These are phyloP conservation scores for Colletotrichum truncatum DNA, from an alignment of 2,329 filamentous ascomycete genomes.

Conservation along the genomic window DNA sequence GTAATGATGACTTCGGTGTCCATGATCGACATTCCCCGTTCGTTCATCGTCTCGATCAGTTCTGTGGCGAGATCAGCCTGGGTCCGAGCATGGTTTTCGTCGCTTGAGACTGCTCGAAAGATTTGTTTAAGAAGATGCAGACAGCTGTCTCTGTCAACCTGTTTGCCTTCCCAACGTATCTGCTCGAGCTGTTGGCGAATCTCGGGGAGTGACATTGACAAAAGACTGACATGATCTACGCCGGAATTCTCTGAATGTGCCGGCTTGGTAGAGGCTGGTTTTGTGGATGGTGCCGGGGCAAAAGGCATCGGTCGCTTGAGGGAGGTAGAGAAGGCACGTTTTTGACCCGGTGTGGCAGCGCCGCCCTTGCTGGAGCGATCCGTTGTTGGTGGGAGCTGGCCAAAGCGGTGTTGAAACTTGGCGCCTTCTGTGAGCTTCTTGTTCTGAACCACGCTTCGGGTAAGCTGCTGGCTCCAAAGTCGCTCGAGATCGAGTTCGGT, in stretches of 20 bases:
- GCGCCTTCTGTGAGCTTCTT: constrained; percentile 28
- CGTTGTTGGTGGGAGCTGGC: constrained; percentile 19
- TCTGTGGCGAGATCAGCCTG: constrained; percentile 51
- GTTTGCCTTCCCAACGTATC: constrained; percentile 47
- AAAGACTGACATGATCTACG: background rate
- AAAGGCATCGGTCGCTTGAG: constrained; percentile 34
- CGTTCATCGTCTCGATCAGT: constrained; percentile 54
- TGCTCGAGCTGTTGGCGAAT: constrained; percentile 43
- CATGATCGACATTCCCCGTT: constrained; percentile 53
- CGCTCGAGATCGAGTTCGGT: constrained; percentile 62
- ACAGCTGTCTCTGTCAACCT: constrained; percentile 45
- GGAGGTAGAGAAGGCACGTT: constrained; percentile 44
- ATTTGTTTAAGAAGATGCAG: constrained; percentile 49
- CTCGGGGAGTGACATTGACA: constrained; percentile 3
- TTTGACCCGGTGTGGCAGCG: constrained; percentile 38
- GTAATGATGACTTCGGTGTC: constrained; percentile 58
- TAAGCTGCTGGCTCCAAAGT: constrained; percentile 58
- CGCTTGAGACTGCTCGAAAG: constrained; percentile 38
- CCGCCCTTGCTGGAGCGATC: constrained; percentile 1
- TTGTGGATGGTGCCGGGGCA: background rate
- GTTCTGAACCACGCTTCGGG: constrained; percentile 36
- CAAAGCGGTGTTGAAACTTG: constrained; percentile 35
- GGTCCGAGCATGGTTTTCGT: constrained; percentile 35
- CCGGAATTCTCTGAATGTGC: background rate
- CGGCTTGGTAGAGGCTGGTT: constrained; percentile 8